A percentile compares a stretch with the other conserved stretches of the same genome.
These are phyloP conservation scores for Hypoxylon sp. DNA, from an alignment of 2,329 filamentous ascomycete species.

Conservation along the genomic window DNA sequence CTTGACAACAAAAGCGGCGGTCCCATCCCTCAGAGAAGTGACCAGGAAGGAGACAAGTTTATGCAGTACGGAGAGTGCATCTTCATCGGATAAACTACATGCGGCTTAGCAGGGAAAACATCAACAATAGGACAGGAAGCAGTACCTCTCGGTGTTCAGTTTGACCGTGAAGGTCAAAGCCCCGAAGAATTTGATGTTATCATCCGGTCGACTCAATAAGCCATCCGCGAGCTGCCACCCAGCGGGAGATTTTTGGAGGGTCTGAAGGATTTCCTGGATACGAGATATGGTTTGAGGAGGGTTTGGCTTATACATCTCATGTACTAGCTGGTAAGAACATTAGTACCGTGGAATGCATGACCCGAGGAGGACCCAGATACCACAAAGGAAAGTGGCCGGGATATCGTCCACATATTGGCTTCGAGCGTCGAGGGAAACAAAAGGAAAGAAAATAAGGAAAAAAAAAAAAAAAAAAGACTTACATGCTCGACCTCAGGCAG, in stretches of 20 bases:
- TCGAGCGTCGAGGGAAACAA: neutral
- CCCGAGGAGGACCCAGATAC: neutral
- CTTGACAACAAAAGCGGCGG: constrained; percentile 74
- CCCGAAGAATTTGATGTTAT: constrained; percentile 90
- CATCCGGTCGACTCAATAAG: constrained; percentile 76
- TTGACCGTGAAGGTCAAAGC: constrained; percentile 95
- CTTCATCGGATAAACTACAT: constrained; percentile 68
- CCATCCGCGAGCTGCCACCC: constrained; percentile 90
- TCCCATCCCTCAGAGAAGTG: constrained; percentile 65
- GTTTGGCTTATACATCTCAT: constrained; percentile 69
- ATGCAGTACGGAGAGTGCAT: constrained; percentile 71
- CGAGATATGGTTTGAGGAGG: constrained; percentile 63
- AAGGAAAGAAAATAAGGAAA: neutral
- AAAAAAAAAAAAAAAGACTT: constrained; percentile 28
- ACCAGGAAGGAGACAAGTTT: constrained; percentile 76
- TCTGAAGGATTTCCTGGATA: constrained; percentile 81
- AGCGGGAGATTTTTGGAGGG: constrained; percentile 81
- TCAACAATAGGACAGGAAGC: constrained; percentile 37
- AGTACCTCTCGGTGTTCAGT: constrained; percentile 90
- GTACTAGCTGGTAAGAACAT: constrained; percentile 59
- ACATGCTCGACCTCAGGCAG: constrained; percentile 52
- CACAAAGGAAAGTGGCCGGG: neutral
- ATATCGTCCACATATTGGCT: neutral
- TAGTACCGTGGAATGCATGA: constrained; percentile 4
- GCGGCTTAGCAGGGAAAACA: constrained; percentile 49